These are phyloP conservation scores for Populus tremula DNA, from an alignment of 345 rosid genomes.

Conservation along the genomic window DNA sequence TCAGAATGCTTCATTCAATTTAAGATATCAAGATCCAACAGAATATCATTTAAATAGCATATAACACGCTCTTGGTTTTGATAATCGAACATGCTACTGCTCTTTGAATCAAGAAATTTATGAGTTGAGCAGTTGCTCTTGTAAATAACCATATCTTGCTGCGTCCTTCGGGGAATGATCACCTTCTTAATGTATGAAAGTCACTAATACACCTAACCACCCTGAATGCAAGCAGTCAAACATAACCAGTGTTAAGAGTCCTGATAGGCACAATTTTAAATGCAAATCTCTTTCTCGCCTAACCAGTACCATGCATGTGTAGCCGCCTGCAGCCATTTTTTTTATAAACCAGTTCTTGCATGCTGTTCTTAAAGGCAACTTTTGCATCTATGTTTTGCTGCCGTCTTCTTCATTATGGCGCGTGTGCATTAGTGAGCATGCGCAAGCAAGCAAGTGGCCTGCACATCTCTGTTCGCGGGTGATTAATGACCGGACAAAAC, in stretches of 20 bases:
- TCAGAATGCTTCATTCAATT: background rate
- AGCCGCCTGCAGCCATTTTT: background rate
- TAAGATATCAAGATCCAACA: background rate
- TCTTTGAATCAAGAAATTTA: background rate
- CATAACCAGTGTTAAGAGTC: background rate
- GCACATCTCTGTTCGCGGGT: background rate
- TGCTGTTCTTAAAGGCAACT: background rate
- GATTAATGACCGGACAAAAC: background rate
- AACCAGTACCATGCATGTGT: background rate
- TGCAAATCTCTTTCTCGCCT: background rate
- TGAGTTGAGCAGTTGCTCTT: conserved; percentile 1
- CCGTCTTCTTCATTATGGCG: background rate
- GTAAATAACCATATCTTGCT: background rate
- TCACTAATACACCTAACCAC: background rate
- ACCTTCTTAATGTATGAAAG: background rate
- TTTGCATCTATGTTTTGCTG: background rate
- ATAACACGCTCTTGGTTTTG: background rate
- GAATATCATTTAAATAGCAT: background rate
- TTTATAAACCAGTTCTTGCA: background rate
- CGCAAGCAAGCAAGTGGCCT: background rate
- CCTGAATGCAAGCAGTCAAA: conserved; percentile 10
- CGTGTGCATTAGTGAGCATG: background rate
- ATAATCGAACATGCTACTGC: background rate
- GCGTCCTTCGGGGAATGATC: background rate
- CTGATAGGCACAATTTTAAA: background rate